phyloP scores from a whole-genome alignment of 1,139 yeast genomes.

The Pichia cactophila region DNA sequence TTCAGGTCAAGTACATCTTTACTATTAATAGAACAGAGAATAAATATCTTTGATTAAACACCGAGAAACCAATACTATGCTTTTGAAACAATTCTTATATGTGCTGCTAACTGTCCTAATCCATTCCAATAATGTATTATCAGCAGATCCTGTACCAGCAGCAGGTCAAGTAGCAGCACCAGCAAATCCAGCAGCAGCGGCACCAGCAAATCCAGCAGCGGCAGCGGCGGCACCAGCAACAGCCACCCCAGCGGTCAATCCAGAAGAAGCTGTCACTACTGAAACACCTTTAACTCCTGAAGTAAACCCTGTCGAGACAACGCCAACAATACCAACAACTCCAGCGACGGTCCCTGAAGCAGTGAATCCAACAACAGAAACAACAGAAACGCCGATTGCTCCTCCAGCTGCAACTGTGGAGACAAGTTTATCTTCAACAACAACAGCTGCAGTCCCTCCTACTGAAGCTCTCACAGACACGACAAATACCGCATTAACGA shows the following conservation, averaged over 20 bases:
- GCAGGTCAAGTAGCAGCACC: neutral
- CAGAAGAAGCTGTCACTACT: neutral
- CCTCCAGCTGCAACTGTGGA: neutral
- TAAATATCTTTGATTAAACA: too few relatives aligned
- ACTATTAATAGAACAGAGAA: neutral
- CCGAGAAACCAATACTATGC: neutral
- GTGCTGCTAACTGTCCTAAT: neutral
- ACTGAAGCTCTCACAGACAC: constrained; percentile 4
- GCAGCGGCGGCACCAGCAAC: neutral
- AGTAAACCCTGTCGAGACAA: neutral
- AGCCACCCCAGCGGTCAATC: neutral
- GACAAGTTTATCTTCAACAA: constrained; percentile 1
- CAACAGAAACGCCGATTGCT: neutral
- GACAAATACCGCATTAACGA: neutral
- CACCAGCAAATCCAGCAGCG: neutral
- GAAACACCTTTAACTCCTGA: neutral
- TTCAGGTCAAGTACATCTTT: neutral
- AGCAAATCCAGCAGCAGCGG: neutral
- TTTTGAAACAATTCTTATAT: neutral
- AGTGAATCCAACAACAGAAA: neutral
- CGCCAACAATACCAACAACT: neutral
- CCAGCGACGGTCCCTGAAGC: neutral
- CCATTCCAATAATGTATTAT: neutral
- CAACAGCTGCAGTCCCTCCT: constrained; percentile 2
- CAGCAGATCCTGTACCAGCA: neutral